These are phyloP conservation scores for Anethum foeniculum DNA, from an alignment of 140 eudicot species.

Conservation along the genomic window DNA sequence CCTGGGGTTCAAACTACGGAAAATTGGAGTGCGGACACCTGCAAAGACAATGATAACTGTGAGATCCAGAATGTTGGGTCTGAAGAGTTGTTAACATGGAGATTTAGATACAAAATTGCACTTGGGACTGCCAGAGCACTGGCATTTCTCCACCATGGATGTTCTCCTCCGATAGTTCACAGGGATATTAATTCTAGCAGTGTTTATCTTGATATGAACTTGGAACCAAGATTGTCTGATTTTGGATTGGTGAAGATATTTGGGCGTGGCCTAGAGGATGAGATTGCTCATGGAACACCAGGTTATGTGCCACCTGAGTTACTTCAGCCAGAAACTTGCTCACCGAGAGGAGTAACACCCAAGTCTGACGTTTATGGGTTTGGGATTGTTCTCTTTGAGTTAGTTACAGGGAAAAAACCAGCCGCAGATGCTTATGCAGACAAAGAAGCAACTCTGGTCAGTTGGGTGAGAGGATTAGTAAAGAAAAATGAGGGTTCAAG, in stretches of 20 bases:
- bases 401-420: slow-evolving; percentile 63
- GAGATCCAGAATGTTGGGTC: slow-evolving; percentile 53
- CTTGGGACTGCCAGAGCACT: slow-evolving; percentile 84
- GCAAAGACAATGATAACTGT: slow-evolving; percentile 47
- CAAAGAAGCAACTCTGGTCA: slow-evolving; percentile 48
- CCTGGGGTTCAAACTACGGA: slow-evolving; percentile 62
- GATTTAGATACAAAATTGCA: slow-evolving; percentile 60
- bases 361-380: slow-evolving; percentile 74
- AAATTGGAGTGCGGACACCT: slow-evolving; percentile 70
- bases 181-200: slow-evolving; percentile 84
- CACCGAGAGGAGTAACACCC: slow-evolving; percentile 44
- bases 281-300: slow-evolving; percentile 57
- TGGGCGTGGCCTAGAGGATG: slow-evolving; percentile 58
- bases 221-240: slow-evolving; percentile 80
- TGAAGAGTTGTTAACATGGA: slow-evolving; percentile 61
- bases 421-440: slow-evolving; percentile 49
- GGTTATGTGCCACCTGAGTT: slow-evolving; percentile 81
- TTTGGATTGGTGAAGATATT: slow-evolving; percentile 72
- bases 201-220: slow-evolving; percentile 58
- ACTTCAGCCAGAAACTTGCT: slow-evolving; percentile 32
- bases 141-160: slow-evolving; percentile 90
- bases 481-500: slow-evolving; percentile 39
- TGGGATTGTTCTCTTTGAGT: slow-evolving; percentile 67
- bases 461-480: slow-evolving; percentile 66
- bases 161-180: slow-evolving; percentile 75